Evolutionary conservation across 2,329 filamentous ascomycete species (phyloP), one percentile per base, ranked within the genome.

Genomic region (Trichophyton benhamiae): DNA sequence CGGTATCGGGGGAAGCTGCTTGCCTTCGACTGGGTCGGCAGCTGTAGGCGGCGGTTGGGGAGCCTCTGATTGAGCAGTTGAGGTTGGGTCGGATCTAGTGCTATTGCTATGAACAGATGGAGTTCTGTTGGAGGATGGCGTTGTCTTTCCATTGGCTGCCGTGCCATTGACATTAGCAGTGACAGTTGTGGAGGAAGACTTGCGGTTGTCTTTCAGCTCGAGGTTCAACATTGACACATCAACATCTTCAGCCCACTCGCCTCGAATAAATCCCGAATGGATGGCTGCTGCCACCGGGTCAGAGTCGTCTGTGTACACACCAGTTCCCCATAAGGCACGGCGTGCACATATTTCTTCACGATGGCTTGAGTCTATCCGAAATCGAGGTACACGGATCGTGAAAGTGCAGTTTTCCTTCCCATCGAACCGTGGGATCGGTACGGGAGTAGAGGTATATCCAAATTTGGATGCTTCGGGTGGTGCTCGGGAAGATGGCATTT

Each of bases 241-340:
- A 1, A 94, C 82, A 41, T 89, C 87, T 5, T 91, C 85, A 3
- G 84, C 79, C 87, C 91, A 96, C 68, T 91, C 89, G 38, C 92
- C 92, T 48, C 87, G 85, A 66, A 99, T 87, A 85, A 91, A 97
- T 2, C 94, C 94, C 1, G 86, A 86, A 72, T 99, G 94, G 53
- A 99, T 92, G 63, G 91, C 92, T 1, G 92, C 91, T 0, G 91
- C 92, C 25, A 99, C 82, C 0, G 94, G 85, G 70, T 99, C 94
- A 0, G 91, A 96, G 73, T 99, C 94, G 67, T 99, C 94, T 0
- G 91, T 95, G 71, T 97, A 97, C 5, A 99, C 82, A 42, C 95
- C 91, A 0, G 90, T 94, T 0, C 94, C 94, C 91, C 92, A 99
- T 0, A 99, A 73, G 6, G 89, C 88, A 20, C 87, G 83, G 38